Percentiles rank a stretch among this genome's conserved stretches.
Conservation (phyloP, 1,284 basidiomycete genomes). For the Rhodotorula sp. region DNA sequence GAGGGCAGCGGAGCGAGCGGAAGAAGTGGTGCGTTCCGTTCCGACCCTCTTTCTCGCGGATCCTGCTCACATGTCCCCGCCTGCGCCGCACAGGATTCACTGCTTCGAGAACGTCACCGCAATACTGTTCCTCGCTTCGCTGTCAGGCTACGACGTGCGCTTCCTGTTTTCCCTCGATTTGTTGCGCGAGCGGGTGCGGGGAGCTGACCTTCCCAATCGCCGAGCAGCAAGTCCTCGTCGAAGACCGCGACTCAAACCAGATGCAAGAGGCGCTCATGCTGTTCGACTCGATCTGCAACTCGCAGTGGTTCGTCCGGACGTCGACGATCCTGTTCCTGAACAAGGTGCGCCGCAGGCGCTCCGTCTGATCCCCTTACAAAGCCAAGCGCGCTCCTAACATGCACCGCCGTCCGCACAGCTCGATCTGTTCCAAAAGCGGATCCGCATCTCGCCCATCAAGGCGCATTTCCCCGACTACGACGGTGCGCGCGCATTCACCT, state of each 20-base stretch:
- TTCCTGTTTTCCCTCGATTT: too few relatives aligned
- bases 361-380: background rate
- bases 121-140: conserved; percentile 52
- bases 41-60: fast-evolving
- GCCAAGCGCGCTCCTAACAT: conserved; percentile 37
- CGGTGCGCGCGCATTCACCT: conserved; percentile 37
- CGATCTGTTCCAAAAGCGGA: conserved; percentile 83
- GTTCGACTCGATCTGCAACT: conserved; percentile 51
- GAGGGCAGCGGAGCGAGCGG: conserved; percentile 53
- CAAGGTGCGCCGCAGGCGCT: conserved; percentile 56
- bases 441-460: conserved; percentile 76
- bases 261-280: conserved; percentile 54
- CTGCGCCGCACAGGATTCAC: conserved; percentile 52
- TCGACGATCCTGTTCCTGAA: conserved; percentile 53
- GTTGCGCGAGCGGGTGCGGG: too few relatives aligned
- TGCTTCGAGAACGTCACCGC: conserved; percentile 54
- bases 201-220: background rate
- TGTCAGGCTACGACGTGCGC: conserved; percentile 44
- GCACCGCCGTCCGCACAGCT: conserved; percentile 20
- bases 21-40: conserved; percentile 43
- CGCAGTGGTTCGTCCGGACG: conserved; percentile 43
- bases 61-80: background rate
- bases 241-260: conserved; percentile 56
- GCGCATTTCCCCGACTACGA: conserved; percentile 70
- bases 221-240: conserved; percentile 44